Conservation (phyloP, 2,329 filamentous ascomycete genomes). For the Talaromyces pinophilus region DNA sequence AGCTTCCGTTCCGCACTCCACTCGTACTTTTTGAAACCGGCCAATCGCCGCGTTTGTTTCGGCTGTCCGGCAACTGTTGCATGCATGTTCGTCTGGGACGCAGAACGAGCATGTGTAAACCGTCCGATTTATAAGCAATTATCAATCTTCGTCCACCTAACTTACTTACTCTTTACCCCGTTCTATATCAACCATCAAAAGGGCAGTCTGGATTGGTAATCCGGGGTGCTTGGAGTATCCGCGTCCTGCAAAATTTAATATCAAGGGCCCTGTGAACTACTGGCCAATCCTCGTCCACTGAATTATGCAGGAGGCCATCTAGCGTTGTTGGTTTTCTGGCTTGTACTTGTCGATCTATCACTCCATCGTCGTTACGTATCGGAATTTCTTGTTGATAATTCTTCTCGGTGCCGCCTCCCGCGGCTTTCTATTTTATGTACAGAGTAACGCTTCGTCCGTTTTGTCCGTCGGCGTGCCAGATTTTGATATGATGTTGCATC, state of each 20-base stretch:
- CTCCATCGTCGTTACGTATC: background rate
- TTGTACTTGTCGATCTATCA: constrained; percentile 1
- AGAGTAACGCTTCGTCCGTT: background rate
- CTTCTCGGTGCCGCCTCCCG: background rate
- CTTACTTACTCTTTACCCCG: background rate
- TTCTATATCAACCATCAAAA: background rate
- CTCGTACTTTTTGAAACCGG: background rate
- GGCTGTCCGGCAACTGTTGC: background rate
- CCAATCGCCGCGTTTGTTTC: background rate
- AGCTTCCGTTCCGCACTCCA: background rate
- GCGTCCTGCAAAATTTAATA: background rate
- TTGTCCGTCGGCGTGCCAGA: background rate
- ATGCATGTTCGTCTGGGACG: background rate
- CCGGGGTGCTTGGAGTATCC: background rate
- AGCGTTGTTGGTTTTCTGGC: background rate
- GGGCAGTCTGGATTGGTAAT: background rate
- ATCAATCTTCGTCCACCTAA: background rate
- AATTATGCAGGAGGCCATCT: background rate
- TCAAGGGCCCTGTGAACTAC: background rate
- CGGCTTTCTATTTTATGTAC: background rate
- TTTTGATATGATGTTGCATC: background rate
- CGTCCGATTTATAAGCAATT: background rate
- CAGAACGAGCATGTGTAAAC: background rate
- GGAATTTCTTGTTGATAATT: background rate
- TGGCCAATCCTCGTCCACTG: background rate